Percentiles rank a stretch among this genome's conserved stretches.
These are phyloP conservation scores for Glycine soja DNA, from an alignment of 306 rosid genomes.

Conservation along the genomic window DNA sequence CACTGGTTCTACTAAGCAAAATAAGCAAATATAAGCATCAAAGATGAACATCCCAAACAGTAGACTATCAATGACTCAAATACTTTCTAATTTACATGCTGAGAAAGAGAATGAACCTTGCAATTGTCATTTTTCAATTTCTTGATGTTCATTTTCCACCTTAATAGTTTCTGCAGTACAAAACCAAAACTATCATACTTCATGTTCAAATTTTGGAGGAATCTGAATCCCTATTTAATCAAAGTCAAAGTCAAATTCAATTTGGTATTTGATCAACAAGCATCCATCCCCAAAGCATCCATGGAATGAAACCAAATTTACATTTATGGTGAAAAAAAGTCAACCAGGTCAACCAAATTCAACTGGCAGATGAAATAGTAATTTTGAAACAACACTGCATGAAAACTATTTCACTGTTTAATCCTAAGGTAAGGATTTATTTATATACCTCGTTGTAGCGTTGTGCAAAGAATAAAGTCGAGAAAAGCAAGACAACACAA, in stretches of 20 bases:
- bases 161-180: constrained; percentile 49
- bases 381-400: background rate
- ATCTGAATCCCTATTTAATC: background rate
- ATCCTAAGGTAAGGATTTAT: background rate
- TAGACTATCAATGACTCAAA: background rate
- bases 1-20: constrained; percentile 59
- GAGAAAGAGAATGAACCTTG: constrained; percentile 60
- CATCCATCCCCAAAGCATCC: background rate
- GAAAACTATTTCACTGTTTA: background rate
- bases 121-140: constrained; percentile 51
- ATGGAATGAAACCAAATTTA: background rate
- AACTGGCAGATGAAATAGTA: background rate
- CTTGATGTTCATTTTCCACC: constrained; percentile 52
- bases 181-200: background rate
- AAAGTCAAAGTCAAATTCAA: constrained; percentile 17
- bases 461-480: constrained; percentile 51
- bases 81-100: background rate
- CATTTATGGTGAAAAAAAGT: constrained; percentile 1
- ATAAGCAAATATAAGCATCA: constrained; percentile 41
- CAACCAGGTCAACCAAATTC: background rate
- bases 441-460: constrained; percentile 59
- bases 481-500: constrained; percentile 54
- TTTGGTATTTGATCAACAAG: constrained; percentile 2
- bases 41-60: background rate
- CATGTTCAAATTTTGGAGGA: constrained; percentile 17